Evolutionary conservation across 2,329 filamentous ascomycete genomes (phyloP), one percentile per base, ranked within the genome.

Genomic region (Aspergillus luchuensis): DNA sequence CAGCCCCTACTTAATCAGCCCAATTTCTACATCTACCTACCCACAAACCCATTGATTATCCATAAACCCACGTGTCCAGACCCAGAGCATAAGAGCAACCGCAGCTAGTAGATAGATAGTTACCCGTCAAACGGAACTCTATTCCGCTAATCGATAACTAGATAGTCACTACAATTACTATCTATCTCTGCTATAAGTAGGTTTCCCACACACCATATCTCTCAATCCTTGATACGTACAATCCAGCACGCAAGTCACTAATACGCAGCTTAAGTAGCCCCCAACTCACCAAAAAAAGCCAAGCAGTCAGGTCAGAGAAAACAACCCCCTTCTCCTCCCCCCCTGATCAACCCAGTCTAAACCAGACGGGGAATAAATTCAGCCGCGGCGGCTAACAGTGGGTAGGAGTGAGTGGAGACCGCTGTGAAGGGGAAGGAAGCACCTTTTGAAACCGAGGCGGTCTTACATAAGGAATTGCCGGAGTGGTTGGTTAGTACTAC

Each of bases 301-400:
- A 36, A 5, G 33, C 10, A 36, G 33, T 36, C 8, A 30, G 10
- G 33, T 36, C 33, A 13, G 5, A 4, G 1, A 11, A 36, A 11
- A 36, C 33, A 36, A 36, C 11, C 10, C 33, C 8, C 36, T 36
- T 11, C 8, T 3, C 19, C 2, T 28, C 25, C 7, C 25, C 25
- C 36, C 58, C 58, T 61, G 58, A 58, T 61, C 61, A 52, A 47
- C 61, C 39, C 39, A 45, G 43, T 30, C 52, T 47, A 60, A 52
- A 56, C 56, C 43, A 21, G 36, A 61, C 59, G 41, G 45, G 28
- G 50, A 56, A 54, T 21, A 33, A 50, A 50, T 33, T 33, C 47
- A 50, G 47, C 47, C 47, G 47, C 47, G 47, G 47, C 47, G 47
- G 47, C 47, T 50, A 50, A 50, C 47, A 50, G 47, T 50, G 47